Percentiles rank a stretch among this genome's conserved stretches.
These are phyloP conservation scores for Serendipita sp. DNA, from an alignment of 768 basidiomycete species.

Conservation along the genomic window DNA sequence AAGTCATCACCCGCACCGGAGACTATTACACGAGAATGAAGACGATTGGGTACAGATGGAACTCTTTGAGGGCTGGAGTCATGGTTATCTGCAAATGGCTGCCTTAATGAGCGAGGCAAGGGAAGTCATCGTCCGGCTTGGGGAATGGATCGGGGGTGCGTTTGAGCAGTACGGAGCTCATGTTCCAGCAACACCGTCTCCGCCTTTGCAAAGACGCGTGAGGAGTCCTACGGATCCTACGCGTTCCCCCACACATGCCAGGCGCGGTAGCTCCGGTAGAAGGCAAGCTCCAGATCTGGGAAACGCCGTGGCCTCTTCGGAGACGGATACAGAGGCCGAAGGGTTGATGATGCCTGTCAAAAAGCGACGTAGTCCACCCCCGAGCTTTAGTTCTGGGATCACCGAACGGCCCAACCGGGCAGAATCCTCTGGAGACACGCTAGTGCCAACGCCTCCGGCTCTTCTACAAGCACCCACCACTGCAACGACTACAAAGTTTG, in stretches of 20 bases:
- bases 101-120: conserved; percentile 68
- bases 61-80: conserved; percentile 91
- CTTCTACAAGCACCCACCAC: conserved; percentile 3
- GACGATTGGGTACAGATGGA: conserved; percentile 92
- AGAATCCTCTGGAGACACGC: conserved; percentile 14
- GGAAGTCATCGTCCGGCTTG: conserved; percentile 64
- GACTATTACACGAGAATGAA: conserved; percentile 45
- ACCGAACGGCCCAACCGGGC: not conserved
- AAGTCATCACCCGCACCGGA: conserved; percentile 18
- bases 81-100: conserved; percentile 94
- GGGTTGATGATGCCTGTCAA: conserved; percentile 50
- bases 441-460: conserved; percentile 8
- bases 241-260: conserved; percentile 9
- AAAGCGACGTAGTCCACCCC: conserved; percentile 16
- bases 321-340: conserved; percentile 45
- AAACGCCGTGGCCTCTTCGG: conserved; percentile 20
- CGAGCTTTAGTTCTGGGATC: not conserved
- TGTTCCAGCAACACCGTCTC: conserved; percentile 9
- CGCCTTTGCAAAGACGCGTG: conserved; percentile 18
- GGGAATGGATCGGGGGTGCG: conserved; percentile 78
- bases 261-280: conserved; percentile 14
- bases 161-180: conserved; percentile 28
- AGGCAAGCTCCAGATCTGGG: conserved; percentile 17
- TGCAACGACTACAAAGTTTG: conserved; percentile 6
- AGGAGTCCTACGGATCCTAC: conserved; percentile 10